These are phyloP conservation scores for Mallotus repandus DNA, from an alignment of 441 rosid species.

Conservation along the genomic window DNA sequence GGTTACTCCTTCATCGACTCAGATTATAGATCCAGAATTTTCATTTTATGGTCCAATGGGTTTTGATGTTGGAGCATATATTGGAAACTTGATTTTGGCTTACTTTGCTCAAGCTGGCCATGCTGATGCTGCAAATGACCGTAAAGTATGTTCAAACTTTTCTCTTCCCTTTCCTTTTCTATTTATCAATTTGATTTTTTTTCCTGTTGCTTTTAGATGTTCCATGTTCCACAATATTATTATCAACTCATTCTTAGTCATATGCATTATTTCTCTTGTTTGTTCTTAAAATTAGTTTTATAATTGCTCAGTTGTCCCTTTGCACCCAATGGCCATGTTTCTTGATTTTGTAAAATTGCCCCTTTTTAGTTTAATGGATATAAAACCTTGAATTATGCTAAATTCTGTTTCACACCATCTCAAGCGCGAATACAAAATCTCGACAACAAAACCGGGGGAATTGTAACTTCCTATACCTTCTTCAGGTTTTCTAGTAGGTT, in stretches of 20 bases:
- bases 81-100: slow-evolving; percentile 88
- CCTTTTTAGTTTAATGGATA: not conserved
- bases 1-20: slow-evolving; percentile 86
- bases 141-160: slow-evolving; percentile 44
- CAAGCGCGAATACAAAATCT: no score
- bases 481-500: not conserved
- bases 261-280: not conserved
- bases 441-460: no score
- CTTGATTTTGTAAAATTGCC: not conserved
- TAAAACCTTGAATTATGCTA: not conserved
- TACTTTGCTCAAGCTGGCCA: slow-evolving; percentile 95
- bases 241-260: no score
- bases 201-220: not conserved
- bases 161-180: not conserved
- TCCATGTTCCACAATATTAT: not conserved
- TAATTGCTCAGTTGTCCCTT: not conserved
- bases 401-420: no score
- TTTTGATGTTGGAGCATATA: slow-evolving; percentile 78
- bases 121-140: slow-evolving; percentile 54
- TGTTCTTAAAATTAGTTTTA: not conserved
- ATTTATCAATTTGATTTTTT: not conserved
- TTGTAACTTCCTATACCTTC: not conserved
- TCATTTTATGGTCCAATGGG: slow-evolving; percentile 91
- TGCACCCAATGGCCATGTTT: not conserved
- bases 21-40: slow-evolving; percentile 82